phyloP scores from a whole-genome alignment of 108 stramenopile species.

The Pseudonitzschia multistriata region DNA sequence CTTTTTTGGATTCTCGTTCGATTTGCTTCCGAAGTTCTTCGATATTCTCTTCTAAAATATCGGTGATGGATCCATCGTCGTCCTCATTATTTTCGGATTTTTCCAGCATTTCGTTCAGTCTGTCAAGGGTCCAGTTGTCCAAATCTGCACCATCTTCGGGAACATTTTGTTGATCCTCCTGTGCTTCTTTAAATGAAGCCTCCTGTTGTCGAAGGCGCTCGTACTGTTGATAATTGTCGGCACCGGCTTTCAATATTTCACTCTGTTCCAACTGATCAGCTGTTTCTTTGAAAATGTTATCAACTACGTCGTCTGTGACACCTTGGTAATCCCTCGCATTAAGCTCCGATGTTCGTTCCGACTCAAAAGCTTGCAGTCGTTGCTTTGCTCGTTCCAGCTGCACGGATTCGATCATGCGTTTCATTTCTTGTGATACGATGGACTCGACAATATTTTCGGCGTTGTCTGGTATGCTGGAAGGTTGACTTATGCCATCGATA shows the following conservation, averaged over 20 bases:
- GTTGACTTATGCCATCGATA: not conserved
- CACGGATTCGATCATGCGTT: slow-evolving; percentile 31
- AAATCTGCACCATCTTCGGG: slow-evolving; percentile 17
- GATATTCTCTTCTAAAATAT: slow-evolving; percentile 57
- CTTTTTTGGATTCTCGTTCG: slow-evolving; percentile 44
- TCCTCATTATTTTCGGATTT: slow-evolving; percentile 23
- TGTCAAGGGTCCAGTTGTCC: slow-evolving; percentile 45
- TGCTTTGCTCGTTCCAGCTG: slow-evolving; percentile 25
- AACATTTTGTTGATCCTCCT: not conserved
- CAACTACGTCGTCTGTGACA: slow-evolving; percentile 9
- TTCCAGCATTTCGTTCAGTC: slow-evolving; percentile 40
- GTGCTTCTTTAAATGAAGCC: not conserved
- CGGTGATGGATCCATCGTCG: slow-evolving; percentile 25
- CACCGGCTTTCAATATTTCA: slow-evolving; percentile 18
- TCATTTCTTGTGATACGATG: slow-evolving; percentile 41
- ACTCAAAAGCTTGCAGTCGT: slow-evolving; percentile 32
- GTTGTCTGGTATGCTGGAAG: slow-evolving; percentile 25
- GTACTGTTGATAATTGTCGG: slow-evolving; percentile 30
- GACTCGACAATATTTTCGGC: slow-evolving; percentile 29
- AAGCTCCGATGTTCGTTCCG: slow-evolving; percentile 18
- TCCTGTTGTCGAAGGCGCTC: slow-evolving; percentile 25
- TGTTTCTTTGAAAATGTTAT: slow-evolving; percentile 33
- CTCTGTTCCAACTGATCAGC: slow-evolving; percentile 33
- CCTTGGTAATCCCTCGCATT: slow-evolving; percentile 13
- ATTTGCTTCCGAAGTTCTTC: slow-evolving; percentile 51